Evolutionary conservation across 176 grass and related monocot species (phyloP), one percentile per base, ranked within the genome.

Genomic region (Pontederia crassipes): DNA sequence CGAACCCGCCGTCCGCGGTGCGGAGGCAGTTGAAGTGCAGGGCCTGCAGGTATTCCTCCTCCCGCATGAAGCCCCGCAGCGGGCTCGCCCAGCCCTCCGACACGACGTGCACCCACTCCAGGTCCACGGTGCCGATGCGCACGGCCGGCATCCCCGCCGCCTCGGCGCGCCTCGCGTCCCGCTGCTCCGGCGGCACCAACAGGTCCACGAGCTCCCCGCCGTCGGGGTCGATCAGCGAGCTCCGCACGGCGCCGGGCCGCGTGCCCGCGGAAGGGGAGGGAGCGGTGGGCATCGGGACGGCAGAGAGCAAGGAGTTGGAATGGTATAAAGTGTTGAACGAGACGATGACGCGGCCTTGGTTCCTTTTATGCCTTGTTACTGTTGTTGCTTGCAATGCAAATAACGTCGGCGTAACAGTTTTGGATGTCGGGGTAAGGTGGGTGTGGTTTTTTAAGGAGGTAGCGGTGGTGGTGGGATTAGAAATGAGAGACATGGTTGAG

Each of bases 61-160:
- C 92, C 17, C 92, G 70, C 92, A 97, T 97, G 81, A 97, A 97
- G 0, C 92, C 92, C 12, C 81, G 74, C 12, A 97, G 84, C 54
- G 92, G 92, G 45, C 87, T 90, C 1, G 92, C 87, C 87, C 92
- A 97, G 0, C 92, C 92, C 79, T 97, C 92, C 49, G 92, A 77
- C 45, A 97, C 81, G 62, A 97, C 87, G 74, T 97, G 87, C 66
- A 85, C 78, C 92, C 92, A 91, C 83, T 90, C 83, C 11, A 97
- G 45, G 67, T 97, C 92, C 52, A 97, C 77, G 56, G 60, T 27
- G 0, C 61, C 48, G 8, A 90, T 66, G 49, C 50, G 60, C 49
- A 90, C 67, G 0, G 70, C 64, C 17, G 87, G 87, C 8, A 90
- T 73, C 47, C 12, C 45, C 1, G 70, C 59, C 4, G 87, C 83